A percentile compares a stretch with the other conserved stretches of the same genome.
These are phyloP conservation scores for Cicer arietinum DNA, from an alignment of 306 rosid species.

Conservation along the genomic window DNA sequence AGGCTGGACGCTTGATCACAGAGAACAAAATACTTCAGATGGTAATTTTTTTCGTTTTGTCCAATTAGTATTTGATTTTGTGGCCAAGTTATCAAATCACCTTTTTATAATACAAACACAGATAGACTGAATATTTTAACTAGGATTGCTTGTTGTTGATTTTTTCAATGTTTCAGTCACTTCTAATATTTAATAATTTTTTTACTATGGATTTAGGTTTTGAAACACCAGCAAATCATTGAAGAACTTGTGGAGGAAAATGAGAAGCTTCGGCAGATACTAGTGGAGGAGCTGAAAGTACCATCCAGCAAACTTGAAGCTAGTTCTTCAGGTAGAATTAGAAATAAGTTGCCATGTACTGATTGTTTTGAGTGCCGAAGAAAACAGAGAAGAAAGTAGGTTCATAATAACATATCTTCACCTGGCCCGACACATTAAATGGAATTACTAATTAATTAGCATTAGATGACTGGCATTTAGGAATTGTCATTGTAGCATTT, in stretches of 20 bases:
- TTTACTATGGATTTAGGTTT: conserved; percentile 56
- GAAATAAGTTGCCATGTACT: conserved; percentile 58
- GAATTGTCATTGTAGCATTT: conserved; percentile 14
- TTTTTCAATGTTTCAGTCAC: not conserved
- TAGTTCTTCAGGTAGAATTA: conserved; percentile 59
- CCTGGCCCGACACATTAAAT: not conserved
- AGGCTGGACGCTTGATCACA: conserved; percentile 69
- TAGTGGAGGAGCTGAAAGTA: conserved; percentile 79
- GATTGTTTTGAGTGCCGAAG: conserved; percentile 89
- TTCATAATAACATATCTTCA: conserved; percentile 9
- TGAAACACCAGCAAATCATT: conserved; percentile 87
- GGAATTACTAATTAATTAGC: not conserved
- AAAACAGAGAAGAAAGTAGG: conserved; percentile 69
- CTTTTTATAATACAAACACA: not conserved
- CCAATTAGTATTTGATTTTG: conserved; percentile 4
- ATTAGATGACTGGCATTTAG: conserved; percentile 12
- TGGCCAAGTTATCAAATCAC: not conserved
- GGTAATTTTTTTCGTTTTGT: conserved; percentile 59
- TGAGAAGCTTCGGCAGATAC: conserved; percentile 79
- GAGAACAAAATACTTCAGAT: conserved; percentile 77
- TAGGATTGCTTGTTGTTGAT: conserved; percentile 6
- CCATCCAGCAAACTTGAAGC: conserved; percentile 72
- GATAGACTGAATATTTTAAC: conserved; percentile 27
- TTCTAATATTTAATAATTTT: not conserved
- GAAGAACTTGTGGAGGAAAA: conserved; percentile 89